phyloP scores from a whole-genome alignment of 345 rosid species.

The Excoecaria agallocha region DNA sequence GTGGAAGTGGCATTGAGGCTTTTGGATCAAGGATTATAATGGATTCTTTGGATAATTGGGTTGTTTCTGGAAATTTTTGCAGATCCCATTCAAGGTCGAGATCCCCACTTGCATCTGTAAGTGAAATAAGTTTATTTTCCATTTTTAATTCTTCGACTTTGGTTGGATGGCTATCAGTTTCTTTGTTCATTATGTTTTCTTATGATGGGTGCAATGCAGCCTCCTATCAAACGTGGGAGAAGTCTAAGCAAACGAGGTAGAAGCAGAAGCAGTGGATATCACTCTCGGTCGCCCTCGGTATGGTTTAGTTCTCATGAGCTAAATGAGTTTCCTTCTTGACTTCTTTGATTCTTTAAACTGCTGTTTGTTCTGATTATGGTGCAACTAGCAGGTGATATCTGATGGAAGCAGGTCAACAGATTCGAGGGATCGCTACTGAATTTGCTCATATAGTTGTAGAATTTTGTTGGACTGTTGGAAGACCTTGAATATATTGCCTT shows the following conservation, averaged over 20 bases:
- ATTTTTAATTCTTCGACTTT: not conserved
- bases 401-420: conserved; percentile 30
- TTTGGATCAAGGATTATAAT: conserved; percentile 26
- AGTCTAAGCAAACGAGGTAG: conserved; percentile 20
- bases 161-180: not conserved
- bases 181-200: not conserved
- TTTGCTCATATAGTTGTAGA: not conserved
- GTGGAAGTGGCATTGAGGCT: conserved; percentile 24
- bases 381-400: conserved; percentile 49
- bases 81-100: conserved; percentile 60
- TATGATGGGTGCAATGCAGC: conserved; percentile 16
- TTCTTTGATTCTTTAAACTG: not conserved
- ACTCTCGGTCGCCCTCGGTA: conserved; percentile 39
- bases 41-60: conserved; percentile 22
- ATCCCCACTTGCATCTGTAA: conserved; percentile 63
- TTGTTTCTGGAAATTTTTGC: conserved; percentile 44
- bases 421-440: conserved; percentile 1
- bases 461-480: not conserved
- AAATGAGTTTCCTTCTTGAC: not conserved
- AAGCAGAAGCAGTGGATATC: conserved; percentile 24
- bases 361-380: not conserved
- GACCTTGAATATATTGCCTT: not conserved
- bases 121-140: conserved; percentile 21
- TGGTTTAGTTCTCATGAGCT: not conserved
- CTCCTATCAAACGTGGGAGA: conserved; percentile 26